Base-by-base conservation (phyloP, 257 asterid genomes). In the Henckelia pumila region DNA sequence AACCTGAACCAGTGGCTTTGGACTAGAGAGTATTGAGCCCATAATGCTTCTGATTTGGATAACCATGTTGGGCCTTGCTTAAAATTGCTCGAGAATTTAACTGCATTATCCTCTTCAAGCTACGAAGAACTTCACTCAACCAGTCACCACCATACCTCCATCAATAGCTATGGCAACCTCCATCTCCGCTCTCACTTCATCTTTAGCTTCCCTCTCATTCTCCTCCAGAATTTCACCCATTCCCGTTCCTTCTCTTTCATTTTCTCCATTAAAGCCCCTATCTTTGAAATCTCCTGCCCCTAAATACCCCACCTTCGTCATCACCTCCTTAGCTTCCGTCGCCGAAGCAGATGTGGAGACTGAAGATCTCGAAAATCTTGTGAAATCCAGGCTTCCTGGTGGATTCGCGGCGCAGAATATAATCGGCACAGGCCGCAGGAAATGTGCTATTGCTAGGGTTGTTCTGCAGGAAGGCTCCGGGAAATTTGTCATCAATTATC, bases 391-490 rank as follows among this genome's bases (percentile, higher is more conserved):
- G 70, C 96, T 94, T 53, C 96, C 98, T 0, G 96, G 98, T 3
- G 98, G 99, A 17, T 91, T 94, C 59, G 99, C 96, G 0, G 96
- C 98, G 33, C 99, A 94, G 85, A 85, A 70, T 19, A 80, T 89
- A 6, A 68, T 86, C 55, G 98, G 98, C 40, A 94, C 97, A 22
- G 96, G 98, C 30, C 89, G 98, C 68, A 71, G 99, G 74, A 94
- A 94, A 76, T 79, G 86, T 59, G 96, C 97, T 37, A 88, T 82
- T 75, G 99, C 99, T 33, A 81, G 99, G 78, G 99, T 94, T 68
- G 99, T 94, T 62, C 93, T 94, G 50, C 90, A 84, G 78, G 98
- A 91, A 77, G 99, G 99, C 70, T 28, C 96, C 47, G 99, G 98
- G 1, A 84, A 84, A 67, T 66, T 91, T 29, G 77, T 91, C 75